Evolutionary conservation across 306 rosid genomes (phyloP).

Genomic region (Dalbergia cochinchinensis): DNA sequence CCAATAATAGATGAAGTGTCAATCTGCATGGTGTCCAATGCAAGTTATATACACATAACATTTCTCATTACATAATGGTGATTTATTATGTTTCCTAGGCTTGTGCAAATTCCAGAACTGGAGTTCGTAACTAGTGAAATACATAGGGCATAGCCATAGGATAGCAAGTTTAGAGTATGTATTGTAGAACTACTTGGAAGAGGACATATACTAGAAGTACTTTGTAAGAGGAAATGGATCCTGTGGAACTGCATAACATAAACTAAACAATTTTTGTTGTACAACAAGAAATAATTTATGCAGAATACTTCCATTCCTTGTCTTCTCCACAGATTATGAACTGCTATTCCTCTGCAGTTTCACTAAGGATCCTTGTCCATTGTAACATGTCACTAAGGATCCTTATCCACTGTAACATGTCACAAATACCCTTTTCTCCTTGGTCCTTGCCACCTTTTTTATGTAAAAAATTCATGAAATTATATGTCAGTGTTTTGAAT

Average conservation of each 20-base stretch:
- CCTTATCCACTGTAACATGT: no score
- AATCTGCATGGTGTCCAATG: no score
- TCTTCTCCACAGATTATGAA: no score
- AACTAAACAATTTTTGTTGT: not conserved
- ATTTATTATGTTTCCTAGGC: not conserved
- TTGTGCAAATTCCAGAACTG: conserved; percentile 21
- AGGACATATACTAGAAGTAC: not conserved
- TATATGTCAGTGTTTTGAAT: not conserved
- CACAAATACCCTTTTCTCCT: not conserved
- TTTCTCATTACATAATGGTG: not conserved
- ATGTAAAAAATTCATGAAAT: not conserved
- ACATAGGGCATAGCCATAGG: not conserved
- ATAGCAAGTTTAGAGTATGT: not conserved
- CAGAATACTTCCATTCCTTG: no score
- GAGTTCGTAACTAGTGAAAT: not conserved
- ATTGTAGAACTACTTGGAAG: conserved; percentile 1
- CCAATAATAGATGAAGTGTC: no score
- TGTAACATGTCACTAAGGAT: no score
- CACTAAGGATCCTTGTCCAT: no score
- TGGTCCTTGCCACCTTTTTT: not conserved
- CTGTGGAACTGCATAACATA: not conserved
- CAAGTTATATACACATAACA: no score
- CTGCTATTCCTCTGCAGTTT: no score
- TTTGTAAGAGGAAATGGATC: conserved; percentile 1
- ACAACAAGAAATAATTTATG: no score